Conservation (phyloP, 495 filamentous ascomycete species). For the Xeromyces bisporus region DNA sequence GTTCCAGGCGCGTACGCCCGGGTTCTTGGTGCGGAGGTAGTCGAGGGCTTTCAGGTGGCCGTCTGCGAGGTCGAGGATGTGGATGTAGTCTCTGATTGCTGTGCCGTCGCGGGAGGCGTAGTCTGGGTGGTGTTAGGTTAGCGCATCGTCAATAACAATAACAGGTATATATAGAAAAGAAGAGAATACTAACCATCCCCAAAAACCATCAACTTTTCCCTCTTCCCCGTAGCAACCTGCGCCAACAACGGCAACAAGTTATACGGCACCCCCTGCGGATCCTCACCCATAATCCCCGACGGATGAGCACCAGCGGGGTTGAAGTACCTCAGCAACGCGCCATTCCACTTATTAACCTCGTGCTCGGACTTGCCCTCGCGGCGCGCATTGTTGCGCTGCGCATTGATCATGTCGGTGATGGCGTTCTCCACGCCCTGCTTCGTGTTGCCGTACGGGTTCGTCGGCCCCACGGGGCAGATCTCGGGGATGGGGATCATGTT, state of each 20-base stretch:
- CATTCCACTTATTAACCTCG: constrained; percentile 69
- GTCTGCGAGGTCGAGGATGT: constrained; percentile 76
- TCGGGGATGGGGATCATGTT: constrained; percentile 99
- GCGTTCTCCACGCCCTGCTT: constrained; percentile 81
- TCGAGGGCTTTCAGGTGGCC: constrained; percentile 86
- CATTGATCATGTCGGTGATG: constrained; percentile 79
- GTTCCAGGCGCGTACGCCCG: constrained; percentile 93
- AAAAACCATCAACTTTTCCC: constrained; percentile 87
- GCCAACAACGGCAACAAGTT: constrained; percentile 88
- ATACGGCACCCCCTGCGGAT: constrained; percentile 88
- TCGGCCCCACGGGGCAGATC: constrained; percentile 85
- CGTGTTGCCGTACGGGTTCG: constrained; percentile 92
- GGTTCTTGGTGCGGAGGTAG: constrained; percentile 76
- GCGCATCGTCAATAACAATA: background rate
- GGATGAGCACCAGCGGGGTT: constrained; percentile 94
- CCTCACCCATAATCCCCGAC: constrained; percentile 94
- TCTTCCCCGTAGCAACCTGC: constrained; percentile 87
- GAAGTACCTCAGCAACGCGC: constrained; percentile 86
- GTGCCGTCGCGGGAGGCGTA: constrained; percentile 77
- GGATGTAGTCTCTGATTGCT: constrained; percentile 63
- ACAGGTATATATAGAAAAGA: background rate
- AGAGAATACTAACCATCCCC: constrained; percentile 57
- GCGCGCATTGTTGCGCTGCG: constrained; percentile 66
- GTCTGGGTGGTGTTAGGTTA: constrained; percentile 36
- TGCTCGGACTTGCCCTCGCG: constrained; percentile 56